Conservation (phyloP, 805 yeast genomes). For the Metschnikowia continentalis region DNA sequence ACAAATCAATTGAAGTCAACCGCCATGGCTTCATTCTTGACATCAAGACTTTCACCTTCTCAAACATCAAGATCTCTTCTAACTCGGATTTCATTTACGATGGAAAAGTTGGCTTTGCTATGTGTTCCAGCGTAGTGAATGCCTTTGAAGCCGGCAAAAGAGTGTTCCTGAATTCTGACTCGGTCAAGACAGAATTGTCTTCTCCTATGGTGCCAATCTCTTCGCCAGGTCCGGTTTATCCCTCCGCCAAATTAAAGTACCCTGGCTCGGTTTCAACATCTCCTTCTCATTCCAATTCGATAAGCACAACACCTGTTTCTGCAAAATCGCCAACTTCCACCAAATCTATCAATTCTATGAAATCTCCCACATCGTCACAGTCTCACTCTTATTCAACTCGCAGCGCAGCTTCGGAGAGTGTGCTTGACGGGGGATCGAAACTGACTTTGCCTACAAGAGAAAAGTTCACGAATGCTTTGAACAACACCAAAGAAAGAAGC, state of each 20-base stretch:
- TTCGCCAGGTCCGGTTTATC: background rate
- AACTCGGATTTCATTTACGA: slow-evolving; percentile 15
- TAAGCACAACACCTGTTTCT: slow-evolving; percentile 1
- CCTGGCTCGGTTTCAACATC: background rate
- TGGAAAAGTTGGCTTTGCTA: slow-evolving; percentile 33
- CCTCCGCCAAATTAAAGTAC: background rate
- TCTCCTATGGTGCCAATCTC: background rate
- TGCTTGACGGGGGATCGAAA: background rate
- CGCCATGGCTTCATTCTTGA: slow-evolving; percentile 60
- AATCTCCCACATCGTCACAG: background rate
- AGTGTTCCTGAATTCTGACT: background rate
- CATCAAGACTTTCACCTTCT: slow-evolving; percentile 43
- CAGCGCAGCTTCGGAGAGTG: background rate
- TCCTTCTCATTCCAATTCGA: background rate
- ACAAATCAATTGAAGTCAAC: slow-evolving; percentile 46
- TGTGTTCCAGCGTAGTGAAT: slow-evolving; percentile 13
- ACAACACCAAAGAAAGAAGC: background rate
- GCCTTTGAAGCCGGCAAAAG: background rate
- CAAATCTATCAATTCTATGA: background rate
- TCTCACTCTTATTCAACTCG: background rate
- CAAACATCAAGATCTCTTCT: slow-evolving; percentile 32
- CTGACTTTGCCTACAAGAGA: background rate
- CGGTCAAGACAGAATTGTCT: background rate
- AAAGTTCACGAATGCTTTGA: background rate
- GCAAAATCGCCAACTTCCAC: slow-evolving; percentile 3